A percentile compares a stretch with the other conserved stretches of the same genome.
Evolutionary conservation across 768 basidiomycete species (phyloP).

Genomic region (Podaxis sp.): DNA sequence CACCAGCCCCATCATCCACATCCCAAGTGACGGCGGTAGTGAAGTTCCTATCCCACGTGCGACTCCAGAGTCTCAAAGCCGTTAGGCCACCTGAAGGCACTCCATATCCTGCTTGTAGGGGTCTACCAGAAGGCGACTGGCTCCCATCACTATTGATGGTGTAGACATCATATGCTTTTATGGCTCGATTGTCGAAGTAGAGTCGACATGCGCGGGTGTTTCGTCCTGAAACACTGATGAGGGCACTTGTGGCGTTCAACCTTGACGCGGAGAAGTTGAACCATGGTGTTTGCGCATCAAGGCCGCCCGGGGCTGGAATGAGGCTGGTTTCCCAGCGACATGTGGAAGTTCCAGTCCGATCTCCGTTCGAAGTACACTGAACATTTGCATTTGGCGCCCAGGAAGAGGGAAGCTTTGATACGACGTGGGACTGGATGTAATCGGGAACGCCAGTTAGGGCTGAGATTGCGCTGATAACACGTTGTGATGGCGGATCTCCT

Average conservation of each 20-base stretch:
- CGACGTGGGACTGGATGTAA: constrained; percentile 45
- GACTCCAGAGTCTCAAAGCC: constrained; percentile 55
- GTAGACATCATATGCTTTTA: constrained; percentile 5
- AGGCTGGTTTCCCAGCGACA: constrained; percentile 48
- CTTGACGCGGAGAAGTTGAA: constrained; percentile 38
- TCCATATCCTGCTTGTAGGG: constrained; percentile 42
- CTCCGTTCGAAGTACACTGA: constrained; percentile 25
- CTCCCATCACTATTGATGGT: constrained; percentile 1
- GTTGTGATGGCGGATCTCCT: constrained; percentile 22
- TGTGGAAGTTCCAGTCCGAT: constrained; percentile 36
- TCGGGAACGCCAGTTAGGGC: constrained; percentile 40
- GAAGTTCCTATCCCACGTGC: constrained; percentile 56
- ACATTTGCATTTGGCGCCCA: constrained; percentile 34
- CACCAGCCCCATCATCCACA: constrained; percentile 13
- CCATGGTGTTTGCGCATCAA: constrained; percentile 32
- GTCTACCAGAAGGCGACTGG: constrained; percentile 19
- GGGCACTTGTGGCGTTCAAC: constrained; percentile 21
- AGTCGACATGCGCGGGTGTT: constrained; percentile 69
- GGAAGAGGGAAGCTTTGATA: constrained; percentile 54
- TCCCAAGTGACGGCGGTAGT: constrained; percentile 54
- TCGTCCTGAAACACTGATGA: constrained; percentile 47
- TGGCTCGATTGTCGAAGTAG: constrained; percentile 45
- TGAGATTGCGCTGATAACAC: constrained; percentile 20
- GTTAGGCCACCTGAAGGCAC: constrained; percentile 28
- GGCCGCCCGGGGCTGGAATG: constrained; percentile 38